Evolutionary conservation across 805 yeast species (phyloP).

Genomic region (Starmera dryadoides): DNA sequence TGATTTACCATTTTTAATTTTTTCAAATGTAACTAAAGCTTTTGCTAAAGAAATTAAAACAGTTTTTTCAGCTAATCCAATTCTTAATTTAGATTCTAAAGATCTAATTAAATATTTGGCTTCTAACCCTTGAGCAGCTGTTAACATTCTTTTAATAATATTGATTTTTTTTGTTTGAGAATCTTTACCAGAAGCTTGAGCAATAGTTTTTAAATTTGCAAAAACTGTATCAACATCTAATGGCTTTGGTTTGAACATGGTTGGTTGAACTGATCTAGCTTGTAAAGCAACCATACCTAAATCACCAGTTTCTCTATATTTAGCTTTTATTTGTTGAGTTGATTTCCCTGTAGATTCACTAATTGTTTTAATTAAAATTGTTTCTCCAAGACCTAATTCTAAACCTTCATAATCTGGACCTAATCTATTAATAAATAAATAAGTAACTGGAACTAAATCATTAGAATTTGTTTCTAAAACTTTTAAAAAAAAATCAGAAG

Average conservation of each 20-base stretch:
- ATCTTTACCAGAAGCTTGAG: constrained; percentile 68
- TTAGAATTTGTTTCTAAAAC: constrained; percentile 49
- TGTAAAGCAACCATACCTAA: constrained; percentile 82
- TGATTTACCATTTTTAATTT: constrained; percentile 23
- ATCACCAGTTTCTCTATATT: constrained; percentile 79
- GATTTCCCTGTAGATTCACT: constrained; percentile 87
- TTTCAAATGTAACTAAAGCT: constrained; percentile 65
- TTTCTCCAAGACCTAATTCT: constrained; percentile 91
- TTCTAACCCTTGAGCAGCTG: constrained; percentile 80
- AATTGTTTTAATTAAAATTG: constrained; percentile 78
- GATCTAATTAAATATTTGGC: constrained; percentile 89
- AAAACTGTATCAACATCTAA: constrained; percentile 71
- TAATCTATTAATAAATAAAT: constrained; percentile 77
- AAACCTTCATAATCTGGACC: constrained; percentile 97
- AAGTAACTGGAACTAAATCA: constrained; percentile 63
- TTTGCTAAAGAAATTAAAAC: constrained; percentile 80
- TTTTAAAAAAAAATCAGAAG: constrained; percentile 64
- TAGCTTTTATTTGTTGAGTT: constrained; percentile 58
- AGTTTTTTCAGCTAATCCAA: constrained; percentile 91
- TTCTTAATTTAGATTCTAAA: constrained; percentile 86
- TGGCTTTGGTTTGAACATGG: constrained; percentile 89
- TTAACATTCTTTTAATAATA: constrained; percentile 73
- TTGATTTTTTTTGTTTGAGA: constrained; percentile 76
- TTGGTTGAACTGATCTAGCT: constrained; percentile 78
- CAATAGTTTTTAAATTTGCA: constrained; percentile 65